A percentile compares a stretch with the other conserved stretches of the same genome.
phyloP scores from a whole-genome alignment of 2,329 filamentous ascomycete genomes.

The Hypomyces perniciosus region DNA sequence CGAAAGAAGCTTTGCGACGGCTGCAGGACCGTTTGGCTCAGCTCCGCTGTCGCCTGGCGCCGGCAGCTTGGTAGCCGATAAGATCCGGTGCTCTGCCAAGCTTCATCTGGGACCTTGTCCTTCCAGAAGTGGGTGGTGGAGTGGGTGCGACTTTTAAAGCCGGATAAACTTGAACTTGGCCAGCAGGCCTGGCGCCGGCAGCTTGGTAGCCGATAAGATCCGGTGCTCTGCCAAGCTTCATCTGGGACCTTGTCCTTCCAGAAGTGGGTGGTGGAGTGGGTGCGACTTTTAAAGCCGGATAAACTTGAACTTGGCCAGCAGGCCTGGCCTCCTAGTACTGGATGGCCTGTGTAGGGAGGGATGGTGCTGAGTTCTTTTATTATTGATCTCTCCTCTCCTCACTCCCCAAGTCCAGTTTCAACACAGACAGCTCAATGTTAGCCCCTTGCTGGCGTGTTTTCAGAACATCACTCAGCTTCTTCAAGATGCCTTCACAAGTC shows the following conservation, averaged over 20 bases:
- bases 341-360: too few species aligned
- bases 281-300: too few species aligned
- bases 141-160: too few species aligned
- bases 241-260: not conserved
- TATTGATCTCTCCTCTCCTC: too few species aligned
- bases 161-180: too few species aligned
- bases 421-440: not conserved
- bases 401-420: not conserved
- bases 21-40: conserved; percentile 7
- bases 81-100: too few species aligned
- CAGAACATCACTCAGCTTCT: not conserved
- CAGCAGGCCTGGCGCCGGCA: not conserved
- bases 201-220: not conserved
- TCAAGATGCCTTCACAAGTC: conserved; percentile 21
- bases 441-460: not conserved
- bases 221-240: too few species aligned
- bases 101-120: not conserved
- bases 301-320: too few species aligned
- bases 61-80: conserved; percentile 1
- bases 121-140: not conserved
- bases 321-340: too few species aligned
- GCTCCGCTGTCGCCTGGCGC: conserved; percentile 1
- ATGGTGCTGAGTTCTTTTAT: not conserved
- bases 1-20: conserved; percentile 10
- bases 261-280: not conserved